Conservation (phyloP, 2,329 filamentous ascomycete species). For the Tolypocladium endophyticum region DNA sequence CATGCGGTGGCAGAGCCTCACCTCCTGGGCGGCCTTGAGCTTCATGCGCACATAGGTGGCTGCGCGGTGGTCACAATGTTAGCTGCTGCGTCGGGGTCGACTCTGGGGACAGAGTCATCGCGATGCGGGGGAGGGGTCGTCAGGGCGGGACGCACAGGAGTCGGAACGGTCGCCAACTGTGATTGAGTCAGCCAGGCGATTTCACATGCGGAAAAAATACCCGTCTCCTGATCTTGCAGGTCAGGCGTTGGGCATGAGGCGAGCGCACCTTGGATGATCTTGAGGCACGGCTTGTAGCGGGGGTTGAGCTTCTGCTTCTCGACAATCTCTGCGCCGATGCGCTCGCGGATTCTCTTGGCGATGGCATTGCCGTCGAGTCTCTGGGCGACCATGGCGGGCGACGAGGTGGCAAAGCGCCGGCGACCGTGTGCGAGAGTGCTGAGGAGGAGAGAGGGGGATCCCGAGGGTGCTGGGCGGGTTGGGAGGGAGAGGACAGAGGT, state of each 20-base stretch:
- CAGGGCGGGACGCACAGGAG: conserved; percentile 48
- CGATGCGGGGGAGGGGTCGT: conserved; percentile 6
- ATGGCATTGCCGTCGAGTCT: conserved; percentile 96
- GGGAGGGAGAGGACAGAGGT: not conserved
- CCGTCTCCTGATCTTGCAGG: not conserved
- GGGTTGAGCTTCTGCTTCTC: conserved; percentile 74
- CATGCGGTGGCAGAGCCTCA: conserved; percentile 23
- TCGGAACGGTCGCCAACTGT: conserved; percentile 86
- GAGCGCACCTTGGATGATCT: conserved; percentile 80
- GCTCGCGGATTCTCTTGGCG: conserved; percentile 81
- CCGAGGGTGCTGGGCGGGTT: conserved; percentile 1
- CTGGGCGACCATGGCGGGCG: conserved; percentile 64
- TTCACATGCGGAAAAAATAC: not conserved
- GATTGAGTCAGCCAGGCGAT: conserved; percentile 10
- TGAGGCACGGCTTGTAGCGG: conserved; percentile 78
- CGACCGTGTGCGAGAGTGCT: conserved; percentile 1
- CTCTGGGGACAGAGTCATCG: conserved; percentile 5
- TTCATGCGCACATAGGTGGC: conserved; percentile 99
- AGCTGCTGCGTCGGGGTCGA: not conserved
- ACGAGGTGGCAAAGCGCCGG: conserved; percentile 34
- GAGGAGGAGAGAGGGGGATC: not conserved
- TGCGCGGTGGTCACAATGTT: conserved; percentile 30
- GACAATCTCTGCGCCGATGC: conserved; percentile 68
- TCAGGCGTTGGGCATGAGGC: conserved; percentile 2
- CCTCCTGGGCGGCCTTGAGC: conserved; percentile 89